A percentile compares a stretch with the other conserved stretches of the same genome.
phyloP scores from a whole-genome alignment of 495 filamentous ascomycete genomes.

The Ascodesmis nigricans region DNA sequence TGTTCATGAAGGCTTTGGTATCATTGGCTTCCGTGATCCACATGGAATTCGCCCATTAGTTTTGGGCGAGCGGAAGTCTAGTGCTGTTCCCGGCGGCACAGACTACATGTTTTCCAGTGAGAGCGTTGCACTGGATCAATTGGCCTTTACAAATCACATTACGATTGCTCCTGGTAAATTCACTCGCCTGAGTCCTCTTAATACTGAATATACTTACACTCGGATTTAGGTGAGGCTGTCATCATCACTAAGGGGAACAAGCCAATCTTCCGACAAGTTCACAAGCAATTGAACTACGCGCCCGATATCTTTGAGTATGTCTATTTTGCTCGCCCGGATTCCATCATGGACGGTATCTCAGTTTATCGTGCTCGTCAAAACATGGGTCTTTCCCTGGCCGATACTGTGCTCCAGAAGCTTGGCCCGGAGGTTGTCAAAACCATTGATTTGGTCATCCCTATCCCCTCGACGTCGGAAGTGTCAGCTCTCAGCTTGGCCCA shows the following conservation, averaged over 20 bases:
- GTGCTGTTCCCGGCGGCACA: conserved; percentile 37
- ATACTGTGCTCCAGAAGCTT: conserved; percentile 50
- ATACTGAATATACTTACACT: too few species aligned
- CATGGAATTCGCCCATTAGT: conserved; percentile 81
- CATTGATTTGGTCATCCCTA: conserved; percentile 80
- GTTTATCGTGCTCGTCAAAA: conserved; percentile 73
- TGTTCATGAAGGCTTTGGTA: conserved; percentile 47
- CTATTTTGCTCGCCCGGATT: conserved; percentile 74
- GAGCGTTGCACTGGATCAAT: conserved; percentile 70
- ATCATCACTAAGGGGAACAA: conserved; percentile 68
- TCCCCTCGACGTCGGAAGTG: conserved; percentile 70
- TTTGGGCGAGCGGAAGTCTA: conserved; percentile 42
- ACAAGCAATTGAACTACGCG: conserved; percentile 46
- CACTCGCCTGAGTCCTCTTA: neutral
- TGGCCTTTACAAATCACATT: conserved; percentile 58
- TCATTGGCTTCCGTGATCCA: conserved; percentile 73
- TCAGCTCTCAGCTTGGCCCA: conserved; percentile 63
- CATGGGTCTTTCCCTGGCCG: conserved; percentile 76
- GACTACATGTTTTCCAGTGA: conserved; percentile 99
- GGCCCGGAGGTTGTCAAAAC: conserved; percentile 53
- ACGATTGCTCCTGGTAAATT: conserved; percentile 55
- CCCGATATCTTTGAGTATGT: conserved; percentile 91
- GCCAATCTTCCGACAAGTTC: conserved; percentile 59
- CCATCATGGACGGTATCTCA: conserved; percentile 79
- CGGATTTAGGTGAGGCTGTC: conserved; percentile 48